These are phyloP conservation scores for Spinacia oleracea DNA, from an alignment of 179 eudicot genomes.

Conservation along the genomic window DNA sequence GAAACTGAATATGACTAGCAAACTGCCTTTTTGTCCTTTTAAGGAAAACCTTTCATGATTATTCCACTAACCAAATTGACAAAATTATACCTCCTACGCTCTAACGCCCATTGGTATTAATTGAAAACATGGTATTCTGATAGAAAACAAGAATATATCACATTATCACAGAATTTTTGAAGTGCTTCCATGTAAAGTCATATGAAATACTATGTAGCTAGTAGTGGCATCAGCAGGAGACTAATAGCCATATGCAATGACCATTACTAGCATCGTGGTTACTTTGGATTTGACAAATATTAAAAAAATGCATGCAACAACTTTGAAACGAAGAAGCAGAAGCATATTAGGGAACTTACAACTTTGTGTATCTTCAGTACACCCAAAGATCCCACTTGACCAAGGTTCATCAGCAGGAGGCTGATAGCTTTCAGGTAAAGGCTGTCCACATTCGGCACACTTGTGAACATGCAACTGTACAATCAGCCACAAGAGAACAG, in stretches of 20 bases:
- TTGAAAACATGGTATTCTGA: background rate
- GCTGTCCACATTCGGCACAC: conserved; percentile 88
- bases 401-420: conserved; percentile 93
- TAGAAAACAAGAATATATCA: background rate
- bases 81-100: background rate
- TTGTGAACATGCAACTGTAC: conserved; percentile 70
- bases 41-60: background rate
- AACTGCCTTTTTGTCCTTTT: background rate
- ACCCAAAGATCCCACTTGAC: conserved; percentile 88
- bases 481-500: conserved; percentile 19
- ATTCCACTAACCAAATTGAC: background rate
- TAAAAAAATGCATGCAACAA: conserved; percentile 7
- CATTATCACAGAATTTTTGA: too few species aligned
- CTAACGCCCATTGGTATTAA: background rate
- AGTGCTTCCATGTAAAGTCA: background rate
- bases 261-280: background rate
- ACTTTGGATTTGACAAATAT: background rate
- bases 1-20: background rate
- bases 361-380: conserved; percentile 78
- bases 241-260: background rate
- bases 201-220: conserved; percentile 11
- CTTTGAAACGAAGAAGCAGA: conserved; percentile 8
- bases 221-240: background rate
- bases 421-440: conserved; percentile 92
- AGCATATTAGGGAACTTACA: conserved; percentile 53